A percentile compares a stretch with the other conserved stretches of the same genome.
phyloP scores from a whole-genome alignment of 2,329 filamentous ascomycete species.

The Nigrospora osmanthi region DNA sequence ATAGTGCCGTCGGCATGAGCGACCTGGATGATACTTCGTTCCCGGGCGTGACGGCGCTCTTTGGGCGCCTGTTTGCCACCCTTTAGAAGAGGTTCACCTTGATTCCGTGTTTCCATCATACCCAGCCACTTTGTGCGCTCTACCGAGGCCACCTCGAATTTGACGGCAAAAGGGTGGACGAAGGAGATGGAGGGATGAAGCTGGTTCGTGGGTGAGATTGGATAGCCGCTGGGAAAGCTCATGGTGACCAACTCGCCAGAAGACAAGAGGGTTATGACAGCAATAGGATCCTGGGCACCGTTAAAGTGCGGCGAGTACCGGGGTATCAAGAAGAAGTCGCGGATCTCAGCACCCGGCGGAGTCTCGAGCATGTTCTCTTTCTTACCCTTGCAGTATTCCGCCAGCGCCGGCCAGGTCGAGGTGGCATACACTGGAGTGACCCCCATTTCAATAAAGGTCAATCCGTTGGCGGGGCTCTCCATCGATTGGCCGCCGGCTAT shows the following conservation, averaged over 20 bases:
- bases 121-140: slow-evolving; percentile 80
- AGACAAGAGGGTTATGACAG: slow-evolving; percentile 67
- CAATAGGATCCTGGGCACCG: slow-evolving; percentile 85
- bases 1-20: slow-evolving; percentile 87
- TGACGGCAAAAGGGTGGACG: slow-evolving; percentile 81
- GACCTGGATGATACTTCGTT: slow-evolving; percentile 76
- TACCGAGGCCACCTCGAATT: slow-evolving; percentile 63
- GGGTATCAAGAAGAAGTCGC: slow-evolving; percentile 78
- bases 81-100: slow-evolving; percentile 69
- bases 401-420: slow-evolving; percentile 77
- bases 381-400: slow-evolving; percentile 74
- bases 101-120: slow-evolving; percentile 74
- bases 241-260: slow-evolving; percentile 86
- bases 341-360: slow-evolving; percentile 68
- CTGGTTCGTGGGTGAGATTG: slow-evolving; percentile 87
- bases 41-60: slow-evolving; percentile 69
- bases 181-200: slow-evolving; percentile 82
- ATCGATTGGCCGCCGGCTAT: slow-evolving; percentile 73
- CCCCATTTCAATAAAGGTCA: slow-evolving; percentile 87
- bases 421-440: slow-evolving; percentile 85
- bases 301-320: slow-evolving; percentile 77
- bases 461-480: slow-evolving; percentile 60
- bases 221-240: slow-evolving; percentile 86
- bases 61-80: slow-evolving; percentile 70
- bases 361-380: slow-evolving; percentile 63